A percentile compares a stretch with the other conserved stretches of the same genome.
phyloP scores from a whole-genome alignment of 192 early-diverging fungal species.

The Coemansia sp. region DNA sequence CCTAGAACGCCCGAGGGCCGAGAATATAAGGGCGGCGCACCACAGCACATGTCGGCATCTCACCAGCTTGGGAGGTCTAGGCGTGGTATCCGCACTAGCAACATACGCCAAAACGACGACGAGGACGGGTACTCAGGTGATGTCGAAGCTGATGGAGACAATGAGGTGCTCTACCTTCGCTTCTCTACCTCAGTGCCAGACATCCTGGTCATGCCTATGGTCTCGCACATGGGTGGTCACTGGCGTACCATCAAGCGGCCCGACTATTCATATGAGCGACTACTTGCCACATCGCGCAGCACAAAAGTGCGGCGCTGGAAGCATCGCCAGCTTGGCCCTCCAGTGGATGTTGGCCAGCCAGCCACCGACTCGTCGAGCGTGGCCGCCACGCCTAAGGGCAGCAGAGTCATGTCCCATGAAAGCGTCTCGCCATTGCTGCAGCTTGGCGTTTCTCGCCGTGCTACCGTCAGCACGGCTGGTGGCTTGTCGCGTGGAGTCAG shows the following conservation, averaged over 20 bases:
- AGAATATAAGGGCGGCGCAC: neutral
- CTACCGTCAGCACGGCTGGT: constrained; percentile 1
- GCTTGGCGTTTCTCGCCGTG: neutral
- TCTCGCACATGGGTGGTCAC: constrained; percentile 16
- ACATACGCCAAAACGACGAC: neutral
- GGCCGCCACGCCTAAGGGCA: neutral
- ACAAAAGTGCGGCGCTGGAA: constrained; percentile 33
- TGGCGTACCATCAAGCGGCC: constrained; percentile 22
- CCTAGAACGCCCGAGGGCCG: constrained; percentile 1
- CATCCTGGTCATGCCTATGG: constrained; percentile 21
- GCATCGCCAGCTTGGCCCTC: neutral
- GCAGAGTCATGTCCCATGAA: neutral
- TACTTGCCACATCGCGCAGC: constrained; percentile 30
- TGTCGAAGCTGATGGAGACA: constrained; percentile 5
- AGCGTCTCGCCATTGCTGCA: neutral
- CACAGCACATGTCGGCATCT: constrained; percentile 9
- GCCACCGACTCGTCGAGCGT: neutral
- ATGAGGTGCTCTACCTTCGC: constrained; percentile 7
- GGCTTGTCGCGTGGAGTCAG: neutral
- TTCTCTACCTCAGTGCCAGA: constrained; percentile 35
- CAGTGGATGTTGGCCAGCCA: neutral
- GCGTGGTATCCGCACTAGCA: neutral
- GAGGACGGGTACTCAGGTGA: neutral
- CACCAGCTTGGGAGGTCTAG: constrained; percentile 1
- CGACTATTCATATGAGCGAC: constrained; percentile 36